These are phyloP conservation scores for Carex scoparia DNA, from an alignment of 176 grass and related monocot genomes.

Conservation along the genomic window DNA sequence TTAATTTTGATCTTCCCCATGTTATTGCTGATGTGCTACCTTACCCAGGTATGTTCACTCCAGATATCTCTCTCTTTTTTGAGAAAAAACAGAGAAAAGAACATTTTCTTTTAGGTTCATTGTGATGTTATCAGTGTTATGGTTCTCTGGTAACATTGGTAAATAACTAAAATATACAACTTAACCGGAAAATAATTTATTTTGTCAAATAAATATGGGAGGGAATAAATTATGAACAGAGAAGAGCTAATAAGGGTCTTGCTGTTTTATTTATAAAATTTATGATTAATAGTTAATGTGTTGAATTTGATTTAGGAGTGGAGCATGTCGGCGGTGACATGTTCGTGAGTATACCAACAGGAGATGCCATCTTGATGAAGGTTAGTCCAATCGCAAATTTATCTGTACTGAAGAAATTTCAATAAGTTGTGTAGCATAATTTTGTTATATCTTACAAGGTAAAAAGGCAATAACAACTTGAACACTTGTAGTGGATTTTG, in stretches of 20 bases:
- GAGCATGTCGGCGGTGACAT: slow-evolving; percentile 21
- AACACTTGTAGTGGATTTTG: slow-evolving; percentile 21
- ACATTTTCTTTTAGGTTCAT: not conserved
- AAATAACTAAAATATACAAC: not conserved
- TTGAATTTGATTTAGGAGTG: not conserved
- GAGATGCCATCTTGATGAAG: slow-evolving; percentile 33
- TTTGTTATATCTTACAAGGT: not conserved
- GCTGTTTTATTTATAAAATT: not conserved
- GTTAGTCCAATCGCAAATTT: not conserved
- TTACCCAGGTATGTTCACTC: not conserved
- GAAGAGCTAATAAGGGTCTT: not conserved
- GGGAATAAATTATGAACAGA: too few relatives aligned
- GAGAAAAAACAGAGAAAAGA: not conserved
- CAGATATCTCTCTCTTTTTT: not conserved
- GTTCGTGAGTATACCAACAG: slow-evolving; percentile 23
- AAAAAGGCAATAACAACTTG: not conserved
- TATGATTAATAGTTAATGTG: not conserved
- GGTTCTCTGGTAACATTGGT: not conserved
- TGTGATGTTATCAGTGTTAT: not conserved
- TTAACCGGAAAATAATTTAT: too few relatives aligned
- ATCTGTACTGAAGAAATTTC: too few relatives aligned
- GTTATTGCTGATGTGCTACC: slow-evolving; percentile 8
- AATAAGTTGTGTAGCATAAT: not conserved
- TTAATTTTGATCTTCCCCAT: slow-evolving; percentile 36
- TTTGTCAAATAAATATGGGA: too few relatives aligned